phyloP scores from a whole-genome alignment of 441 rosid species.

The Euphorbia schlechtendalii region DNA sequence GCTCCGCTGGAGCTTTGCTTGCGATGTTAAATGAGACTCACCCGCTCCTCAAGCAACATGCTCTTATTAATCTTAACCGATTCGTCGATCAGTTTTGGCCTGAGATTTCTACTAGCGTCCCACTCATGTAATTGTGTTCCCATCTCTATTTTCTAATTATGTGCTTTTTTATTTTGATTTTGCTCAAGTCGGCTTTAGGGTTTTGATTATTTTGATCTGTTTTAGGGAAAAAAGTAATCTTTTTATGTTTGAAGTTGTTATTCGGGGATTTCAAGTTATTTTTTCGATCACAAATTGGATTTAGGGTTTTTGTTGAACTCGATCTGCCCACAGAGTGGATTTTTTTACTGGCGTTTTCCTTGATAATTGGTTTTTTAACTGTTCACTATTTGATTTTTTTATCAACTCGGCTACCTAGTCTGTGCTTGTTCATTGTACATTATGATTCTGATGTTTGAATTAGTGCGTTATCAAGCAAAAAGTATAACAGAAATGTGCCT shows the following conservation, averaged over 20 bases:
- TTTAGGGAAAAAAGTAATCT: background rate
- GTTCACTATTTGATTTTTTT: background rate
- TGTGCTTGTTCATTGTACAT: background rate
- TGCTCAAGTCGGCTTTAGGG: constrained; percentile 9
- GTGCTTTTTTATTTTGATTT: background rate
- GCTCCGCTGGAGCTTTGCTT: constrained; percentile 83
- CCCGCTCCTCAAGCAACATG: constrained; percentile 76
- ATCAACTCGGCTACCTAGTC: background rate
- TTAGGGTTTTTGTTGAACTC: background rate
- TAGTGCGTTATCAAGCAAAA: background rate
- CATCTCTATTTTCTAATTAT: background rate
- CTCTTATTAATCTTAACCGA: constrained; percentile 71
- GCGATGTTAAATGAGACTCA: constrained; percentile 93
- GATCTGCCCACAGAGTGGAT: background rate
- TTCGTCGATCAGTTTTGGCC: constrained; percentile 94
- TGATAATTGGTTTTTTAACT: background rate
- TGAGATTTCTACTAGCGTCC: constrained; percentile 96
- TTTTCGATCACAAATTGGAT: background rate
- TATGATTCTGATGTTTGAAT: background rate
- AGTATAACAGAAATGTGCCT: background rate
- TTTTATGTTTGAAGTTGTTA: background rate
- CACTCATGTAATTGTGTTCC: constrained; percentile 52
- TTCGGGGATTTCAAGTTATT: background rate
- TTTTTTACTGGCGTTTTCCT: background rate
- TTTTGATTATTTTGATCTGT: background rate